Evolutionary conservation across 345 rosid genomes (phyloP).

Genomic region (Diplotaxis tenuifolia): DNA sequence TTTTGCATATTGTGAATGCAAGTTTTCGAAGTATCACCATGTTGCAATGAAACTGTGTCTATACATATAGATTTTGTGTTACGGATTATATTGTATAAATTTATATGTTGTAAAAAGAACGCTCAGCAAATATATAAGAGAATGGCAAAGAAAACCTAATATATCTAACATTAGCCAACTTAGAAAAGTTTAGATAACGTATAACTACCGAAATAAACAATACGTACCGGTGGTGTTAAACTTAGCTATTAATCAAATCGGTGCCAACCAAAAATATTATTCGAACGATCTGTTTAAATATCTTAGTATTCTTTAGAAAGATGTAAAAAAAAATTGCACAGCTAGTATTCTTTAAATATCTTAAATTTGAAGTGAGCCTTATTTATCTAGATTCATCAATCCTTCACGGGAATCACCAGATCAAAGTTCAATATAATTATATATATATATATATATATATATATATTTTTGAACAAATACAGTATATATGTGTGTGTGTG

Average conservation of each 20-base stretch:
- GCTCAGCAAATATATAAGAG: neutral
- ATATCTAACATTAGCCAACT: neutral
- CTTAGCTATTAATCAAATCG: neutral
- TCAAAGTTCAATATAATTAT: too few relatives aligned
- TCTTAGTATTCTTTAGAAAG: too few relatives aligned
- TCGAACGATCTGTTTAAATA: neutral
- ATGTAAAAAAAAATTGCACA: neutral
- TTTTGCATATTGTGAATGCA: neutral
- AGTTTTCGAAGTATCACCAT: neutral
- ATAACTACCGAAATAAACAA: neutral
- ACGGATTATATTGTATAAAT: neutral
- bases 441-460: too few relatives aligned
- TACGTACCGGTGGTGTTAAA: neutral
- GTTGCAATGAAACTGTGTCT: neutral
- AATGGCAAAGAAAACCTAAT: neutral
- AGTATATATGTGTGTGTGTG: too few relatives aligned
- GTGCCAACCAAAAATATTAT: neutral
- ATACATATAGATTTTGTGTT: neutral
- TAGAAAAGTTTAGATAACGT: neutral
- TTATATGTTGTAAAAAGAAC: too few relatives aligned
- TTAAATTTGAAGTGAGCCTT: neutral
- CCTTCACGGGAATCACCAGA: neutral
- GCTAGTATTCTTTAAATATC: neutral
- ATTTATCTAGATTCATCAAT: neutral
- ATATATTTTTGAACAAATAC: too few relatives aligned